Conservation (phyloP, 192 early-diverging fungal species). For the Coemansia sp. region DNA sequence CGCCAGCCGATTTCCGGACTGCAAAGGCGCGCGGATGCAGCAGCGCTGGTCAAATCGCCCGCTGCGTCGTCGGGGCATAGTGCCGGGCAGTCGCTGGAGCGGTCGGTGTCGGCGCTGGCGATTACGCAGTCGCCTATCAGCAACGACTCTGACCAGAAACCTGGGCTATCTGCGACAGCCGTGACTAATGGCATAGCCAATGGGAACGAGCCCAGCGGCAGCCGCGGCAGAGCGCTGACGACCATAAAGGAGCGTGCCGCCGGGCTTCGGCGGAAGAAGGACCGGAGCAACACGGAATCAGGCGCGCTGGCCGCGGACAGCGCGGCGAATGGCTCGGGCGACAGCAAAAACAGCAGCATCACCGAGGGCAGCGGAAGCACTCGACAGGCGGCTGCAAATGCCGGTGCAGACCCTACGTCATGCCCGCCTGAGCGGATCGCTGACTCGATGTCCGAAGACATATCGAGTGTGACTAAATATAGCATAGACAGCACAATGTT, state of each 20-base stretch:
- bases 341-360: slow-evolving; percentile 12
- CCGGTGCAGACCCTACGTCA: background rate
- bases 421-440: background rate
- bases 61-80: slow-evolving; percentile 1
- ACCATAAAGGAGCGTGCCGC: slow-evolving; percentile 31
- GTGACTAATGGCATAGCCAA: too few species aligned
- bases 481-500: slow-evolving; percentile 80
- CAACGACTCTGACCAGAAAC: background rate
- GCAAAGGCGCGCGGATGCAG: background rate
- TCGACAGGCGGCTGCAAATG: slow-evolving; percentile 1
- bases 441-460: background rate
- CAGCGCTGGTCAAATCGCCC: slow-evolving; percentile 6
- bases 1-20: background rate
- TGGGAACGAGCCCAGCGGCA: slow-evolving; percentile 6
- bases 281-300: slow-evolving; percentile 15
- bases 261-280: slow-evolving; percentile 39
- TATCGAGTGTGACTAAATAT: slow-evolving; percentile 37
- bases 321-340: slow-evolving; percentile 10
- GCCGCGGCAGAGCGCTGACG: slow-evolving; percentile 14
- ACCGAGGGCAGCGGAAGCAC: background rate
- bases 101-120: slow-evolving; percentile 6
- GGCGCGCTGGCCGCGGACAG: background rate
- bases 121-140: background rate
- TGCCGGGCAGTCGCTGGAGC: slow-evolving; percentile 1
- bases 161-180: background rate